Evolutionary conservation across 2,329 filamentous ascomycete species (phyloP).

Genomic region (Epichloe sp.): DNA sequence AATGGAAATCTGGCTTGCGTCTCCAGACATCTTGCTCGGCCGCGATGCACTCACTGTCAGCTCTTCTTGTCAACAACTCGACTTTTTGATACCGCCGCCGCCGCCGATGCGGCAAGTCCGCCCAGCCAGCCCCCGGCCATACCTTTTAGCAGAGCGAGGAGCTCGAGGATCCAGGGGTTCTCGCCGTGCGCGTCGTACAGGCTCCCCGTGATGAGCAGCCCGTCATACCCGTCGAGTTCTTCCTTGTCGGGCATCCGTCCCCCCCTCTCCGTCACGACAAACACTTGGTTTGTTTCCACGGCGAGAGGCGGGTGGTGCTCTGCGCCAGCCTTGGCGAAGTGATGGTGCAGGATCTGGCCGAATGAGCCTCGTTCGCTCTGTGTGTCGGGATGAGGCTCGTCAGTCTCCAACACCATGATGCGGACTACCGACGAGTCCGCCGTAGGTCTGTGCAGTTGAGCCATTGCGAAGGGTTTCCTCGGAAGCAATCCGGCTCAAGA

Average conservation of each 20-base stretch:
- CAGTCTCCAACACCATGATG: constrained; percentile 44
- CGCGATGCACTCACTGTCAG: neutral
- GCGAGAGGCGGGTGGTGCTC: constrained; percentile 39
- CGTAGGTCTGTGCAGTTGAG: constrained; percentile 14
- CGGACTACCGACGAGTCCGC: constrained; percentile 17
- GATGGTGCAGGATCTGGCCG: constrained; percentile 36
- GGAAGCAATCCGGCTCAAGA: too few relatives aligned
- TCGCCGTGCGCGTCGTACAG: constrained; percentile 59
- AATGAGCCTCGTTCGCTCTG: constrained; percentile 36
- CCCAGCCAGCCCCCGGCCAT: neutral
- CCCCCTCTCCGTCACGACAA: constrained; percentile 36
- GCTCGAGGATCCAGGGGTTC: constrained; percentile 58
- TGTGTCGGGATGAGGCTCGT: constrained; percentile 39
- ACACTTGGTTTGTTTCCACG: constrained; percentile 40
- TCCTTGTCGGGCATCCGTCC: constrained; percentile 32
- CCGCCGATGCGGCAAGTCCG: neutral
- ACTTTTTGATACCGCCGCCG: too few relatives aligned
- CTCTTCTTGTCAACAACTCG: too few relatives aligned
- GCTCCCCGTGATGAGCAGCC: constrained; percentile 59
- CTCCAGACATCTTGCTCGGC: constrained; percentile 32
- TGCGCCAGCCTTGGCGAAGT: constrained; percentile 37
- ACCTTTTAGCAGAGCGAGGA: constrained; percentile 45
- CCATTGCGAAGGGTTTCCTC: constrained; percentile 9
- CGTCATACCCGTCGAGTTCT: constrained; percentile 52
- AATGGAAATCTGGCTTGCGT: constrained; percentile 34